phyloP scores from a whole-genome alignment of 2,329 filamentous ascomycete genomes.

The Akanthomyces uredinophilus region DNA sequence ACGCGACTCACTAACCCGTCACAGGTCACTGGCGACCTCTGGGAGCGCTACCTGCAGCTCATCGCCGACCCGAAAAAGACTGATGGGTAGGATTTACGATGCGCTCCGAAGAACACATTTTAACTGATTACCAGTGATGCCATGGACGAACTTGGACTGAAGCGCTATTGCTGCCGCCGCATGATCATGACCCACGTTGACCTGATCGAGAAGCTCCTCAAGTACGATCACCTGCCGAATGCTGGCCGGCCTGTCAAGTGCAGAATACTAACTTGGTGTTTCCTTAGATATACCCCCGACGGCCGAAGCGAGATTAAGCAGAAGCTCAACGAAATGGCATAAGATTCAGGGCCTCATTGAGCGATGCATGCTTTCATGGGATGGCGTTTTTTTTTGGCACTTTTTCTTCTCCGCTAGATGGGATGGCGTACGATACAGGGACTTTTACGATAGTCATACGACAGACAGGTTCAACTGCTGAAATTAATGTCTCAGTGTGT shows the following conservation, averaged over 20 bases:
- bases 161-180: constrained; percentile 95
- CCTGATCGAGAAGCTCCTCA: constrained; percentile 94
- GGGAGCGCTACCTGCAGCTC: constrained; percentile 89
- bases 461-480: neutral
- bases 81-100: constrained; percentile 59
- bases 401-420: constrained; percentile 8
- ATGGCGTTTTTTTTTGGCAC: constrained; percentile 11
- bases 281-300: constrained; percentile 53
- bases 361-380: constrained; percentile 8
- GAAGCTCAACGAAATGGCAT: constrained; percentile 16
- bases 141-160: constrained; percentile 90
- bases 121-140: constrained; percentile 64
- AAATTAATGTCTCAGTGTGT: constrained; percentile 2
- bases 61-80: constrained; percentile 67
- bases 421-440: constrained; percentile 9
- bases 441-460: constrained; percentile 9
- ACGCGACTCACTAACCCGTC: constrained; percentile 26
- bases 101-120: constrained; percentile 13
- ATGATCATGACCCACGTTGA: constrained; percentile 99
- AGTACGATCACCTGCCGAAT: constrained; percentile 50
- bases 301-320: constrained; percentile 35
- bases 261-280: constrained; percentile 1
- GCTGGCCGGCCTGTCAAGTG: neutral
- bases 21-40: constrained; percentile 93
- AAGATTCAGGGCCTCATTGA: neutral